A percentile compares a stretch with the other conserved stretches of the same genome.
Conservation (phyloP, 2,329 filamentous ascomycete species). For the Aschersonia sp. region DNA sequence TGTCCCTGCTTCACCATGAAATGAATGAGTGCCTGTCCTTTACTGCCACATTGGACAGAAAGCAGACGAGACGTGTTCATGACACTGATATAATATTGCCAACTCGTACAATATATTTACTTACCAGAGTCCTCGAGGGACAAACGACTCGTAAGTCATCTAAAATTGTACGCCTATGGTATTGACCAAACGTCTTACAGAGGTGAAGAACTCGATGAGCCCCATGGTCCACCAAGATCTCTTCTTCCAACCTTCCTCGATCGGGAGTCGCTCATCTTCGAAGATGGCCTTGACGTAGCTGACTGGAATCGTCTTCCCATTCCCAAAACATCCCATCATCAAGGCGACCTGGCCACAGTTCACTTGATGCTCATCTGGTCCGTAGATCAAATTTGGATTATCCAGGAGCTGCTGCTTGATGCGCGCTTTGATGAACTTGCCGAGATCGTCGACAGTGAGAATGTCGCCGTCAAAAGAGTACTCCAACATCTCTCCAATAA, state of each 20-base stretch:
- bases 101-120: no score
- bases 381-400: conserved; percentile 1
- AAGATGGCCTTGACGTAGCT: conserved; percentile 9
- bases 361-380: conserved; percentile 2
- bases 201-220: conserved; percentile 1
- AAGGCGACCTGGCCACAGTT: conserved; percentile 3
- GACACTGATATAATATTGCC: no score
- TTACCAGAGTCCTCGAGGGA: no score
- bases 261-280: conserved; percentile 9
- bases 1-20: no score
- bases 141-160: no score
- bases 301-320: conserved; percentile 3
- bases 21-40: no score
- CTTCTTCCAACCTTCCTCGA: conserved; percentile 8
- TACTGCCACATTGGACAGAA: no score
- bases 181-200: no score
- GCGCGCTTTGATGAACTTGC: conserved; percentile 6
- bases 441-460: conserved; percentile 6
- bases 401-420: conserved; percentile 3
- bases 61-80: no score
- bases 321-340: conserved; percentile 5
- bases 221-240: conserved; percentile 9
- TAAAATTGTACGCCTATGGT: no score
- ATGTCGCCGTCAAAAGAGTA: conserved; percentile 1
- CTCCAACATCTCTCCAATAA: conserved; percentile 1